A percentile compares a stretch with the other conserved stretches of the same genome.
Conservation (phyloP, 2,329 filamentous ascomycete species). For the Fusarium pininemorale region DNA sequence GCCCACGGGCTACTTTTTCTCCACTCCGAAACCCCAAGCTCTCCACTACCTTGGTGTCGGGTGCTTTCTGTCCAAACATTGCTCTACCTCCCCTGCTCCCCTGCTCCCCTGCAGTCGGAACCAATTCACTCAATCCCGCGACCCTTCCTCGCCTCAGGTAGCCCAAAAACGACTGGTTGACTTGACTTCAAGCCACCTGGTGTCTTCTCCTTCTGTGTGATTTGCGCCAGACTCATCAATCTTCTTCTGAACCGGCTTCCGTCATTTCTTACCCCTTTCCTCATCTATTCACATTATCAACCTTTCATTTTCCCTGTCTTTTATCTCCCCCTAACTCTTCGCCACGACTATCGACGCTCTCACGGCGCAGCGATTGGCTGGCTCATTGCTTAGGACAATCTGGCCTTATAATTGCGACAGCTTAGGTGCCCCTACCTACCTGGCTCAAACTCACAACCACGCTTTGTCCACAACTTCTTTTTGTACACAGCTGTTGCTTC, state of each 20-base stretch:
- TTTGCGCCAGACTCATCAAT: slow-evolving; percentile 39
- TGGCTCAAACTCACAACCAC: slow-evolving; percentile 20
- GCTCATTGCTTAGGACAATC: slow-evolving; percentile 43
- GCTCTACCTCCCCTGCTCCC: slow-evolving; percentile 38
- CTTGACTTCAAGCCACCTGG: slow-evolving; percentile 46
- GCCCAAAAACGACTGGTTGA: slow-evolving; percentile 42
- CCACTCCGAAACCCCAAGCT: slow-evolving; percentile 12
- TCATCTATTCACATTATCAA: slow-evolving; percentile 25
- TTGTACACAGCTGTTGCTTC: slow-evolving; percentile 8
- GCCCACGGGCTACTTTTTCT: slow-evolving; percentile 16
- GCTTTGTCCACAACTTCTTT: slow-evolving; percentile 5
- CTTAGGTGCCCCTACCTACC: slow-evolving; percentile 24
- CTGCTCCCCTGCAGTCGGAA: slow-evolving; percentile 41
- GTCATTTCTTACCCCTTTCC: slow-evolving; percentile 26
- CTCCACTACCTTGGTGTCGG: slow-evolving; percentile 24
- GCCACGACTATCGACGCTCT: slow-evolving; percentile 18
- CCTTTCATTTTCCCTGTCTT: background rate
- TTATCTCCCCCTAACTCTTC: background rate
- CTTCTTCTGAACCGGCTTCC: slow-evolving; percentile 28
- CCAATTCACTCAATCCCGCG: slow-evolving; percentile 37
- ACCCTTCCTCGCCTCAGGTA: slow-evolving; percentile 42
- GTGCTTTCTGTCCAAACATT: slow-evolving; percentile 35
- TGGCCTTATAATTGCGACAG: slow-evolving; percentile 46
- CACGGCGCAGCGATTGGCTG: slow-evolving; percentile 28
- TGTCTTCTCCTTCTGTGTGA: slow-evolving; percentile 44